These are phyloP conservation scores for Amanita polypyramis DNA, from an alignment of 768 basidiomycete species.

Conservation along the genomic window DNA sequence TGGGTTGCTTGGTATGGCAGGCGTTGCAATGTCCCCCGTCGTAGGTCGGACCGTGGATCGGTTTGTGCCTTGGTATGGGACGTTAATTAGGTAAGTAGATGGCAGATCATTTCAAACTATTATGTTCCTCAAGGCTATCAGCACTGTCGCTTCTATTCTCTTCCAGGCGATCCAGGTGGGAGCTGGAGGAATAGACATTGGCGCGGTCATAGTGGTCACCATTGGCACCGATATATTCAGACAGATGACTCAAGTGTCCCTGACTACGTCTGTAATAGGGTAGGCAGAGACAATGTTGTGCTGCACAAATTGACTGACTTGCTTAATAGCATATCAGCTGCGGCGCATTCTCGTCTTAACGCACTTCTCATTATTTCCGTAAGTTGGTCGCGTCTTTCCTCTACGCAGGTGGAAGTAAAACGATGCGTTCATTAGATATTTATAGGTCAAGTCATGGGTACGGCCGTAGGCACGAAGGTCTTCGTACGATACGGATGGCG, in stretches of 20 bases:
- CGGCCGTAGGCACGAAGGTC: slow-evolving; percentile 60
- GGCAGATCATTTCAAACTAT: background rate
- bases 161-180: slow-evolving; percentile 58
- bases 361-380: slow-evolving; percentile 67
- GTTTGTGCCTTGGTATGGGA: slow-evolving; percentile 71
- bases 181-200: slow-evolving; percentile 60
- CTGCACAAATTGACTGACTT: slow-evolving; percentile 8
- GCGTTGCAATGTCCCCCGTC: slow-evolving; percentile 58
- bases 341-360: slow-evolving; percentile 63
- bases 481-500: slow-evolving; percentile 68
- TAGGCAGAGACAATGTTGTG: slow-evolving; percentile 15
- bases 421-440: slow-evolving; percentile 33
- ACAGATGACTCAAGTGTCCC: slow-evolving; percentile 65
- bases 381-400: slow-evolving; percentile 11
- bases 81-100: slow-evolving; percentile 23
- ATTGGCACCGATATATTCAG: slow-evolving; percentile 66
- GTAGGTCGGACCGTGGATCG: slow-evolving; percentile 60
- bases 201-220: slow-evolving; percentile 57
- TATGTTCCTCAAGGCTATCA: slow-evolving; percentile 16
- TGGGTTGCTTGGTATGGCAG: slow-evolving; percentile 64
- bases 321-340: slow-evolving; percentile 24
- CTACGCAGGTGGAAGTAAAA: too few species aligned
- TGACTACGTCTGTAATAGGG: slow-evolving; percentile 51
- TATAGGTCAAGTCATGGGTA: slow-evolving; percentile 78
- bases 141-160: slow-evolving; percentile 32